Base-by-base conservation (phyloP, 2,329 filamentous ascomycete species). In the Penicillium digitatum region DNA sequence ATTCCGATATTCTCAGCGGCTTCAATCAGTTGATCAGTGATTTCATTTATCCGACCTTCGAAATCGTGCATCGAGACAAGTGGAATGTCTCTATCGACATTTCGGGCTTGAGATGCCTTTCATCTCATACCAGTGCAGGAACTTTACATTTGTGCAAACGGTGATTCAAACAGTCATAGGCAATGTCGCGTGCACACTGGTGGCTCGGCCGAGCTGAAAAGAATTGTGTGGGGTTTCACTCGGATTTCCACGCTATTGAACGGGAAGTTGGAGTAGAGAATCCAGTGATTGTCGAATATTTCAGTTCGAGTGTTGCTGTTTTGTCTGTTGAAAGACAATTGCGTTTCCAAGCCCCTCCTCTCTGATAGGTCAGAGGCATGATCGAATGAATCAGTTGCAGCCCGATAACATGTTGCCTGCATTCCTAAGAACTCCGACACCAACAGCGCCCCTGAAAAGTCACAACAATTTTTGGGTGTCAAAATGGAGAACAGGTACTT, bases 1-100 rank as follows among this genome's bases (percentile, higher is more conserved):
- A 85, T 85, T n/a, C 83, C 82, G 49, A 79, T 78, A 8, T 80
- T 80, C 60, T 85, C 81, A 2, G 83, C 81, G 0, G 82, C 82
- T 11, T 75, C 60, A 53, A 81, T 71, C 2, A 85, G 74, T 57
- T 83, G 68, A 1, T 66, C 50, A 0, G 81, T 82, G 59, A 85
- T 84, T 38, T 77, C 70, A 54, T 81, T 76, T 62, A 82, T 77
- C 47, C 82, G 79, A 5, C 68, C 59, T 27, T 78, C 73, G 62
- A 83, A 85, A 68, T 83, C 70, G 39, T 66, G 73, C 3, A 85
- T 73, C 1, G 82, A 84, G 65, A 86, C 81, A 55, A 73, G 71
- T 5, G 79, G 79, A 55, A 82, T 79, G 4, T 67, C 59, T 8
- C 77, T 75, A 49, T 74, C 66, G 14, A 70, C 58, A 61, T 80